A percentile compares a stretch with the other conserved stretches of the same genome.
Evolutionary conservation across 1,139 yeast genomes (phyloP).

Genomic region (Magnusiomyces suaveolens): DNA sequence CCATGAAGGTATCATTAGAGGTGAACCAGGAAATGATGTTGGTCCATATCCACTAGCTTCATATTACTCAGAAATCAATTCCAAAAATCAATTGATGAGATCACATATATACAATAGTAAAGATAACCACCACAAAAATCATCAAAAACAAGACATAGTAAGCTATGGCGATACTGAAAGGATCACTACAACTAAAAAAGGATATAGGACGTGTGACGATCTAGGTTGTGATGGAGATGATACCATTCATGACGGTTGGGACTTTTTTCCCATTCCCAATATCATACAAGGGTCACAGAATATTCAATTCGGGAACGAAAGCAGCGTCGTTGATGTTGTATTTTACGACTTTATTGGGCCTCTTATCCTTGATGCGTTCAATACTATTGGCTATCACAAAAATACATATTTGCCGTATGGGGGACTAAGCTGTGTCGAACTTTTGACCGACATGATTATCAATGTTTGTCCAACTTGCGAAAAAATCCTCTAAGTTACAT

Average conservation of each 20-base stretch:
- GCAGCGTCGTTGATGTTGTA: conserved; percentile 52
- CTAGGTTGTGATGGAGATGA: conserved; percentile 87
- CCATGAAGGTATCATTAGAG: too few relatives aligned
- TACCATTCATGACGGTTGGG: conserved; percentile 60
- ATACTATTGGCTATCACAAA: conserved; percentile 16
- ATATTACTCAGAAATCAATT: too few relatives aligned
- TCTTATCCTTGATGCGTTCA: conserved; percentile 51
- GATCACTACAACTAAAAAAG: conserved; percentile 31
- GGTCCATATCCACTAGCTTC: too few relatives aligned
- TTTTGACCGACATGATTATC: conserved; percentile 14
- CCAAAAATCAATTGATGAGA: too few relatives aligned
- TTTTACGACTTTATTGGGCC: conserved; percentile 67
- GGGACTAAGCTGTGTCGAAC: conserved; percentile 21
- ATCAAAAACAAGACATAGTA: too few relatives aligned
- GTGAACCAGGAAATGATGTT: too few relatives aligned
- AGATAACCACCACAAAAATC: too few relatives aligned
- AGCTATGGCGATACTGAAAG: too few relatives aligned
- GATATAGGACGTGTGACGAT: conserved; percentile 78
- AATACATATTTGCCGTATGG: conserved; percentile 17
- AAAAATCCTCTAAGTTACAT: too few relatives aligned
- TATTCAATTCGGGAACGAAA: conserved; percentile 23
- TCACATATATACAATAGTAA: too few relatives aligned
- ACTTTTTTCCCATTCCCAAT: conserved; percentile 57
- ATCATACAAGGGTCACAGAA: conserved; percentile 48
- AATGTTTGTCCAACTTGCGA: too few relatives aligned